Conservation (phyloP, 768 basidiomycete genomes). For the Boletus eberwhitei region DNA sequence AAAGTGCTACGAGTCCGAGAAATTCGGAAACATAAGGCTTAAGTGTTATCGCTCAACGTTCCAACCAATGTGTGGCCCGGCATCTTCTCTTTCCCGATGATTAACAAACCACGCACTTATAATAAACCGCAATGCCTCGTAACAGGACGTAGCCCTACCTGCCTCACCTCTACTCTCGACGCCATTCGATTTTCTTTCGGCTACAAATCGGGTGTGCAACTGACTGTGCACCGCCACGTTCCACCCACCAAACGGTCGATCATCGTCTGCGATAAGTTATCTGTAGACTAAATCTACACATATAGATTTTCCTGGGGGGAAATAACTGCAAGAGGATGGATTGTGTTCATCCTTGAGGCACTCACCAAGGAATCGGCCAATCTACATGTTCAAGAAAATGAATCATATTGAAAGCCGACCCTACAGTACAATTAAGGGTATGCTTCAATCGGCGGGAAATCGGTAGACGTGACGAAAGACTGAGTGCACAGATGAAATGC, state of each 20-base stretch:
- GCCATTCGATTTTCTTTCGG: too few species aligned
- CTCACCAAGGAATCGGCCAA: constrained; percentile 5
- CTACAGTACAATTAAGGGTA: neutral
- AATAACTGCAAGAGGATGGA: neutral
- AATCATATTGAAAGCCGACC: constrained; percentile 3
- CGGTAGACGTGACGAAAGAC: constrained; percentile 2
- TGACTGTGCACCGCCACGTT: neutral
- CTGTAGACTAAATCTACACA: neutral
- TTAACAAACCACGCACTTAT: too few species aligned
- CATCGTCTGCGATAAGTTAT: too few species aligned
- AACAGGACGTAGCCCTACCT: too few species aligned
- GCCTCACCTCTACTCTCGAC: too few species aligned
- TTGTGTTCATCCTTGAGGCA: neutral
- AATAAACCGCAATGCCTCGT: too few species aligned
- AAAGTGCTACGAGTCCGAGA: neutral
- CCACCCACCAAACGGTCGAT: neutral
- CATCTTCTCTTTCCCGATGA: too few species aligned
- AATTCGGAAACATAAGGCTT: neutral
- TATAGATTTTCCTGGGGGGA: neutral
- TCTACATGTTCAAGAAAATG: neutral
- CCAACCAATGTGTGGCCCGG: too few species aligned
- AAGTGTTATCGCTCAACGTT: neutral
- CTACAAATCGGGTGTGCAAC: neutral
- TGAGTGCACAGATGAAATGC: neutral
- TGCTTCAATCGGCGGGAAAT: neutral